phyloP scores from a whole-genome alignment of 169 alveolate genomes.

The Plasmodium blacklocki region DNA sequence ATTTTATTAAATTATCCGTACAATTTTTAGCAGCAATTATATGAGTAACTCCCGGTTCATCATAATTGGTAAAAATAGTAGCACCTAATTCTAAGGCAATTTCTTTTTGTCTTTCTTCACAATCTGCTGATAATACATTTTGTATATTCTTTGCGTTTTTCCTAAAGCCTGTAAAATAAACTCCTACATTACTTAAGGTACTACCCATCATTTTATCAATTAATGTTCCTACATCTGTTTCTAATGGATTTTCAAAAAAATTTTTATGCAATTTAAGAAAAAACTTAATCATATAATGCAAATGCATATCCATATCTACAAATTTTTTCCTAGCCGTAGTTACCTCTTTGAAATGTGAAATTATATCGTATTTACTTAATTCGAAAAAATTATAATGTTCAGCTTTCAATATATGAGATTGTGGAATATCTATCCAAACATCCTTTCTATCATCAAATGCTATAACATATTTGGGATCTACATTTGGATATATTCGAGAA shows the following conservation, averaged over 20 bases:
- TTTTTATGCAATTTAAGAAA: slow-evolving; percentile 89
- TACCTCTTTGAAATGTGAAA: slow-evolving; percentile 77
- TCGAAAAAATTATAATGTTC: slow-evolving; percentile 93
- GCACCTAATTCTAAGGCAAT: slow-evolving; percentile 92
- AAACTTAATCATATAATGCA: slow-evolving; percentile 89
- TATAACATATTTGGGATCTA: slow-evolving; percentile 89
- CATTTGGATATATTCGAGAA: slow-evolving; percentile 86
- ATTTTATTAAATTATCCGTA: slow-evolving; percentile 90
- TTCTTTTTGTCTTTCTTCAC: slow-evolving; percentile 91
- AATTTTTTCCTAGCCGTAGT: slow-evolving; percentile 76
- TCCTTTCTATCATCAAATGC: slow-evolving; percentile 93
- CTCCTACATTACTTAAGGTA: slow-evolving; percentile 87
- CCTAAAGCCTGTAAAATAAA: slow-evolving; percentile 92
- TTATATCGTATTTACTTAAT: slow-evolving; percentile 79
- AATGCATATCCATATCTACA: slow-evolving; percentile 91
- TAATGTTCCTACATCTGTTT: slow-evolving; percentile 89
- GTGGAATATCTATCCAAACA: slow-evolving; percentile 92
- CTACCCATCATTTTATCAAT: slow-evolving; percentile 85
- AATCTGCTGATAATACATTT: slow-evolving; percentile 88
- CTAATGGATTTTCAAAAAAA: slow-evolving; percentile 89
- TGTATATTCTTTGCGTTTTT: slow-evolving; percentile 88
- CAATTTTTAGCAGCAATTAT: slow-evolving; percentile 92
- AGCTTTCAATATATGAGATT: slow-evolving; percentile 92
- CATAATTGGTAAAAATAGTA: slow-evolving; percentile 84
- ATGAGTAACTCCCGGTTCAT: slow-evolving; percentile 89